Base-by-base conservation (phyloP, 768 basidiomycete species). In the Pleurotus djamor region DNA sequence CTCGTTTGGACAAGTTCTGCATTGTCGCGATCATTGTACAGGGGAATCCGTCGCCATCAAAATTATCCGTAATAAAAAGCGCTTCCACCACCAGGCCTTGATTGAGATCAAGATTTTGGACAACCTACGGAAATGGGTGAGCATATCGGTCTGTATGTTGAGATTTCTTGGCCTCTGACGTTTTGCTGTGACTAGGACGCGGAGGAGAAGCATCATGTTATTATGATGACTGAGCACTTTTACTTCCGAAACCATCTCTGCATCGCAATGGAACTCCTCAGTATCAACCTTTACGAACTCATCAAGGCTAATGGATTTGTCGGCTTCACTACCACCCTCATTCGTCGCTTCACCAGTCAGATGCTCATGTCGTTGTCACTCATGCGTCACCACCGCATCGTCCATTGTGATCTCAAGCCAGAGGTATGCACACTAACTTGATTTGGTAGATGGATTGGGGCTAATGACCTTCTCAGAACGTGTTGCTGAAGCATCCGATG, bases 21-120 rank as follows among this genome's bases (percentile, higher is more conserved):
- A 92, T 69, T 98, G 96, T 72, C 88, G 96, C 44, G 97, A 98
- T 74, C 93, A 98, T 69, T 87, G 86, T 67, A 94, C 95, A 10
- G 97, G 97, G 8, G 85, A 92, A 66, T 95, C 94, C n/a, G 93
- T 98, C 8, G 97, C 97, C 14, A 88, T 99, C 77, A 99, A 99
- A 81, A 98, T 99, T 62, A 98, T 99, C 66, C 87, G 97, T 43
- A 98, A 98, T 79, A 98, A 98, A 81, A 98, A 98, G 74, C 83
- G 97, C 50, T 98, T 98, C 79, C 96, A 98, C 71, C 93, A 96
- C 67, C 97, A 98, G 72, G 97, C 96, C 0, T 72, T 98, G 47
- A 96, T 98, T n/a, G 97, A 98, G 76, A 96, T 98, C 75, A 98
- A 98, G 76, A 98, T 99, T 59, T 77, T 99, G 62, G 94, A 98